A percentile compares a stretch with the other conserved stretches of the same genome.
Evolutionary conservation across 768 basidiomycete species (phyloP).

Genomic region (Phanerochaete carnosa): DNA sequence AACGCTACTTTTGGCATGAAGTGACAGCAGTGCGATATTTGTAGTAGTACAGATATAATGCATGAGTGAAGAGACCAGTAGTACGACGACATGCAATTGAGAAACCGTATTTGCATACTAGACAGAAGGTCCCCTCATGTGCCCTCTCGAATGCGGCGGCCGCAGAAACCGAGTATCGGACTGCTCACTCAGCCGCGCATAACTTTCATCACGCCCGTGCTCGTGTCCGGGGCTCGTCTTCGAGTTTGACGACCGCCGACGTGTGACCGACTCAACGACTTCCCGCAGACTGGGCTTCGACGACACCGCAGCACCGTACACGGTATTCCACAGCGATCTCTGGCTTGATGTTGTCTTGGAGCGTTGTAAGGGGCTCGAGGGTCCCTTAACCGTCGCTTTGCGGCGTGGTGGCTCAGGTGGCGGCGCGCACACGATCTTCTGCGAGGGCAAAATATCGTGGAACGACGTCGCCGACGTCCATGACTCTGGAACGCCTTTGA

Average conservation of each 20-base stretch:
- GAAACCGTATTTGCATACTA: background rate
- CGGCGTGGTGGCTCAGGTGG: background rate
- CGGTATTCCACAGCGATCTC: constrained; percentile 5
- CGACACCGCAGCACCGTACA: background rate
- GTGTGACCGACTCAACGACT: constrained; percentile 3
- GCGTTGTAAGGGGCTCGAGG: background rate
- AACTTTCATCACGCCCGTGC: background rate
- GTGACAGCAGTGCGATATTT: too few species aligned
- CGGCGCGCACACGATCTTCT: constrained; percentile 6
- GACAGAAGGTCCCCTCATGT: background rate
- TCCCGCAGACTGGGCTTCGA: constrained; percentile 5
- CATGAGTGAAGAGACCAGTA: too few species aligned
- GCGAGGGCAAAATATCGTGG: constrained; percentile 10
- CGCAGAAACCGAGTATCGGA: background rate
- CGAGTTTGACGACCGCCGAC: background rate
- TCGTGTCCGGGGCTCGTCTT: background rate
- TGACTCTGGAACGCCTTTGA: background rate
- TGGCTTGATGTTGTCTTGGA: background rate
- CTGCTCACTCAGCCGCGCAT: constrained; percentile 2
- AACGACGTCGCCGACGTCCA: constrained; percentile 6
- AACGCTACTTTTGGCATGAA: too few species aligned
- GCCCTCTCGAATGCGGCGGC: background rate
- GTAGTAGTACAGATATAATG: background rate
- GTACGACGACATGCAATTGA: background rate
- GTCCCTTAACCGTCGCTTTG: background rate